Base-by-base conservation (phyloP, 305 asterid genomes). In the Fraxinus sp. region DNA sequence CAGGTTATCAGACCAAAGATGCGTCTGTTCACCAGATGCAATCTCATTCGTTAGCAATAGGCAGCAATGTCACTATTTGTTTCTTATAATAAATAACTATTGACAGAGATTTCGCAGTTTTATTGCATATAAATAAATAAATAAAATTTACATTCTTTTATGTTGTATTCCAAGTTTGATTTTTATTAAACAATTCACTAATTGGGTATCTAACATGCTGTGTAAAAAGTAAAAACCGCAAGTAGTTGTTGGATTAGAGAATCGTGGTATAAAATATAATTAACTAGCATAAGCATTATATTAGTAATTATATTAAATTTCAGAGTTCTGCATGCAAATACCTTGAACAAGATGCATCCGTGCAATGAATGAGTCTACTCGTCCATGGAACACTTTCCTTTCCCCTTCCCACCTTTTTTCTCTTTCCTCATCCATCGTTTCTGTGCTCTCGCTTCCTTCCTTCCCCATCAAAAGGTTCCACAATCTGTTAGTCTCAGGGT, bases 291-390 rank as follows among this genome's bases (percentile, higher is more conserved):
- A 72, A 28, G 75, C 75, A 13, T 28, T 18, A 41, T 16, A 80
- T 66, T 28, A 46, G 41, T 78, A 74, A 37, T 71, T 68, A 75
- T 52, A 84, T 70, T 70, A 70, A 30, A 41, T 41, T 66, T 75
- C 32, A 41, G 78, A 22, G 16, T 72, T 72, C 28, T 70, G 37
- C 78, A 83, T 85, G 85, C 24, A 78, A 81, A 79, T 92, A 96
- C 99, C 99, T 95, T 96, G 99, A 82, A 96, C 95, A 32, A 89
- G 96, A 90, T 94, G 98, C 99, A 96, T 93, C 76, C 97, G 91
- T 77, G 98, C 94, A 74, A 96, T 94, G 89, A 96, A 96, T 55
- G 98, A 91, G 88, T 91, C 94, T 73, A 93, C 95, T 76, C 99
- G 92, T 77, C 97, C 98, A n/a, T 87, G 89, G 84, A 95, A 90